phyloP scores from a whole-genome alignment of 805 yeast genomes.

The Spencermartinsiella europaea region DNA sequence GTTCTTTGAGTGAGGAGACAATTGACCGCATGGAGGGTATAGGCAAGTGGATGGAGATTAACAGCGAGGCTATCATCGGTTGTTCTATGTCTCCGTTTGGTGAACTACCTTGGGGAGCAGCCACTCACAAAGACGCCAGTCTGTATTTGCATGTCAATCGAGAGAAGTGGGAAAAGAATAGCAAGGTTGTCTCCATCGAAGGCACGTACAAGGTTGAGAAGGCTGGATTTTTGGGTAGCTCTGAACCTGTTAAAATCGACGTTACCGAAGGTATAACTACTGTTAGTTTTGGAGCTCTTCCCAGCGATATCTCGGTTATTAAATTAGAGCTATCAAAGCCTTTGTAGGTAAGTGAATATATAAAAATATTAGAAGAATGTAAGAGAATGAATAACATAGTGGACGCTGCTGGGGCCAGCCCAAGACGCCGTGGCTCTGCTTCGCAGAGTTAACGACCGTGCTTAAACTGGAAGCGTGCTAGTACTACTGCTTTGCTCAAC shows the following conservation, averaged over 20 bases:
- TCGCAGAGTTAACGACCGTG: slow-evolving; percentile 5
- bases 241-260: background rate
- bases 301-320: background rate
- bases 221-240: background rate
- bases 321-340: background rate
- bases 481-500: no score
- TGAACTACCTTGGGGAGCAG: slow-evolving; percentile 3
- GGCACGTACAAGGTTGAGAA: background rate
- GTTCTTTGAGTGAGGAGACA: slow-evolving; percentile 10
- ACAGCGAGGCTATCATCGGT: slow-evolving; percentile 11
- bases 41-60: slow-evolving; percentile 14
- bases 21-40: slow-evolving; percentile 4
- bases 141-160: background rate
- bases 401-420: no score
- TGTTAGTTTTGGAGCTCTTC: background rate
- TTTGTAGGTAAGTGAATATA: background rate
- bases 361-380: no score
- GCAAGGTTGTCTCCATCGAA: background rate
- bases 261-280: background rate
- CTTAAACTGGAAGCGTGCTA: no score
- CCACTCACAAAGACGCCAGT: background rate
- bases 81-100: slow-evolving; percentile 1
- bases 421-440: no score
- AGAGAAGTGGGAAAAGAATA: background rate
- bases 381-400: no score